phyloP scores from a whole-genome alignment of 176 grass and related monocot species.

The Oryza longistaminata region DNA sequence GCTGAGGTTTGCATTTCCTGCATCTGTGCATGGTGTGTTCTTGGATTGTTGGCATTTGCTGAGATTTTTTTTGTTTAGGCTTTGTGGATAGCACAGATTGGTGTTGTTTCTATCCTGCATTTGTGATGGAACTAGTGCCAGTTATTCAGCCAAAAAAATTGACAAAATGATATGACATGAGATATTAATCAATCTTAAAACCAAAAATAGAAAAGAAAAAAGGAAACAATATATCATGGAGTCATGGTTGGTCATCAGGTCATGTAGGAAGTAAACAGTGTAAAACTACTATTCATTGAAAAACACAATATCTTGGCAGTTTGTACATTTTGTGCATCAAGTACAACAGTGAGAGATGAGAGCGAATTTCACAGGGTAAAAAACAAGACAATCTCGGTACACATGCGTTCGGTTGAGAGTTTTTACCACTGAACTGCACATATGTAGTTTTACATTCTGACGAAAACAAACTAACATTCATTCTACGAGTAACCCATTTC shows the following conservation, averaged over 20 bases:
- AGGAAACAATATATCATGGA: neutral
- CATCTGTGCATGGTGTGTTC: neutral
- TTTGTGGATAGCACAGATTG: slow-evolving; percentile 15
- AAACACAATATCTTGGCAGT: neutral
- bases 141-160: neutral
- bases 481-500: slow-evolving; percentile 2
- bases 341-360: neutral
- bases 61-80: neutral
- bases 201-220: neutral
- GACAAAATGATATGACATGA: no score
- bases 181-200: neutral
- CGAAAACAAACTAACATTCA: neutral
- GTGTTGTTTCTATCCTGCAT: slow-evolving; percentile 7
- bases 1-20: neutral
- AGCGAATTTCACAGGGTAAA: neutral
- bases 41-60: neutral
- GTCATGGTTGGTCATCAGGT: neutral
- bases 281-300: neutral
- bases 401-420: neutral
- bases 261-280: neutral
- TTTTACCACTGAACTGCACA: neutral
- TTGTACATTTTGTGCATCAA: neutral
- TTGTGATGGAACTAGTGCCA: neutral
- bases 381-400: neutral
- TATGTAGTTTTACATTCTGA: neutral